Evolutionary conservation across 2,329 filamentous ascomycete species (phyloP).

Genomic region (Pseudogymnoascus sp.): DNA sequence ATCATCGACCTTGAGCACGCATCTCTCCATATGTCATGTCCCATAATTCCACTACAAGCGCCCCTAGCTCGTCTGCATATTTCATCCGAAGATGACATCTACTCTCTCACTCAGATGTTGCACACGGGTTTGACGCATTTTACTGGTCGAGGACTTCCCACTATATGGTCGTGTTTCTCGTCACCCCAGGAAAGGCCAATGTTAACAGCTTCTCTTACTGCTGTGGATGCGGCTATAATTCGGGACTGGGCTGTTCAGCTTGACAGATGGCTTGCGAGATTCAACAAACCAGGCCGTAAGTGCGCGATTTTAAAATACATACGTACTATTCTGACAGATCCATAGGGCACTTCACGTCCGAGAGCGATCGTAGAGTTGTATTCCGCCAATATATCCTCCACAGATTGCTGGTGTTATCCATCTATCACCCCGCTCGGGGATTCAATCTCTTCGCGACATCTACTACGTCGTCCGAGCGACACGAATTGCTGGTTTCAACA

Average conservation of each 20-base stretch:
- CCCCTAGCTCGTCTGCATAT: conserved; percentile 35
- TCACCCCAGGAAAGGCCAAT: conserved; percentile 20
- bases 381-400: conserved; percentile 40
- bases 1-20: conserved; percentile 42
- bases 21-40: conserved; percentile 37
- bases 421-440: conserved; percentile 38
- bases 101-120: conserved; percentile 40
- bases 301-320: neutral
- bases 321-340: neutral
- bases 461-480: conserved; percentile 35
- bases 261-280: conserved; percentile 39
- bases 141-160: conserved; percentile 37
- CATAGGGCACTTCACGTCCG: conserved; percentile 27
- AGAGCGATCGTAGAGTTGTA: conserved; percentile 33
- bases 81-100: conserved; percentile 36
- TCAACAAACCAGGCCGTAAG: conserved; percentile 25
- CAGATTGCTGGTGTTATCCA: conserved; percentile 38
- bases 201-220: conserved; percentile 31
- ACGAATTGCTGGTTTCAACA: conserved; percentile 38
- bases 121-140: conserved; percentile 39
- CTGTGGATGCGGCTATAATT: conserved; percentile 37
- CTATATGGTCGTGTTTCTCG: conserved; percentile 39
- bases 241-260: conserved; percentile 38
- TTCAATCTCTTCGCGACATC: conserved; percentile 36
- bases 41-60: conserved; percentile 37